These are phyloP conservation scores for Sclerotinia sclerotiorum DNA, from an alignment of 2,329 filamentous ascomycete genomes.

Conservation along the genomic window DNA sequence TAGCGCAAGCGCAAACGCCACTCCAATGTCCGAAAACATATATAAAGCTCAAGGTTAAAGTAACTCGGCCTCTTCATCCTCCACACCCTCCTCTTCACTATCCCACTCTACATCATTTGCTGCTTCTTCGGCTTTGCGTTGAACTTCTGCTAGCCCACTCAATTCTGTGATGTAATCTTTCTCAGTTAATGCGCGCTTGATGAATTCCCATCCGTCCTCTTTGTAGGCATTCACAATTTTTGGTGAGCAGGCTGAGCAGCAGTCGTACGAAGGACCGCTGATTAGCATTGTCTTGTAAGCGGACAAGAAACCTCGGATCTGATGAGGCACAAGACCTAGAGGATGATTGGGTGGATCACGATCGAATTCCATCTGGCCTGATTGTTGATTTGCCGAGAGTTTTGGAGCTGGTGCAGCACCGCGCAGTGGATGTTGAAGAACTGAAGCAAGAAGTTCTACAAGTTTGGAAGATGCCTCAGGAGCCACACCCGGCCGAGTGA, in stretches of 20 bases:
- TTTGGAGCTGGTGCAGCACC: constrained; percentile 59
- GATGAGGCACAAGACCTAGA: constrained; percentile 72
- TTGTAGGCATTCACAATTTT: constrained; percentile 68
- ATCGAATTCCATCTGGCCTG: constrained; percentile 47
- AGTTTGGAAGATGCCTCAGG: constrained; percentile 88
- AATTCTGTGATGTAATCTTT: constrained; percentile 77
- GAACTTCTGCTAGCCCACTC: constrained; percentile 72
- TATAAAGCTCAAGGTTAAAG: constrained; percentile 28
- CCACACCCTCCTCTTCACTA: constrained; percentile 54
- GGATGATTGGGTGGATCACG: constrained; percentile 59
- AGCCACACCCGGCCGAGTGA: constrained; percentile 89
- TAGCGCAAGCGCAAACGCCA: constrained; percentile 16
- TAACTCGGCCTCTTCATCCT: constrained; percentile 49
- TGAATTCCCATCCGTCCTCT: constrained; percentile 70
- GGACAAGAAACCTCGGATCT: constrained; percentile 74
- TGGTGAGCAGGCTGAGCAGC: constrained; percentile 77
- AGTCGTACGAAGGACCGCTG: constrained; percentile 72
- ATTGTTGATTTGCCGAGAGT: constrained; percentile 37
- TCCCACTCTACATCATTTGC: constrained; percentile 59
- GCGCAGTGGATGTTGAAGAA: constrained; percentile 83
- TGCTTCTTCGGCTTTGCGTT: constrained; percentile 55
- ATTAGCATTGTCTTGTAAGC: constrained; percentile 74
- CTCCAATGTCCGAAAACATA: neutral
- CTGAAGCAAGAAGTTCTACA: constrained; percentile 83
- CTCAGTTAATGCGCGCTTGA: constrained; percentile 71